These are phyloP conservation scores for Blastocladiella britannica DNA, from an alignment of 192 early-diverging fungal species.

Conservation along the genomic window DNA sequence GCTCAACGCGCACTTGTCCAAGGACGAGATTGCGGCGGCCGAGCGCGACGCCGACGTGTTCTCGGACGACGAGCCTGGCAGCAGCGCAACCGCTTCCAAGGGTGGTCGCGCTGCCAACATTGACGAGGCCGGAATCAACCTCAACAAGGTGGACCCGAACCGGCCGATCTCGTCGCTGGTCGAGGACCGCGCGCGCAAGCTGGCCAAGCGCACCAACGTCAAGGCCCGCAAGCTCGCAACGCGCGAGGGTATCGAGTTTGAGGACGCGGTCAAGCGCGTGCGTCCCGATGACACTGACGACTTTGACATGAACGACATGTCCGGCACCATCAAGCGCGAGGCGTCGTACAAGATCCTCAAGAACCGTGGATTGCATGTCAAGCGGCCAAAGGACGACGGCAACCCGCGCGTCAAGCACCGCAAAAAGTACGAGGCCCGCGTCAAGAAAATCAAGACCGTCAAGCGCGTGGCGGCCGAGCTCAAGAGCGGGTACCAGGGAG, in stretches of 20 bases:
- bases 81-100: neutral
- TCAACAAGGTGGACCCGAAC: neutral
- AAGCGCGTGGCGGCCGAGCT: constrained; percentile 47
- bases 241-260: constrained; percentile 17
- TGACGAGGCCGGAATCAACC: neutral
- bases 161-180: neutral
- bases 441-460: constrained; percentile 72
- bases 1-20: constrained; percentile 1
- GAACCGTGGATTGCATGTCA: constrained; percentile 86
- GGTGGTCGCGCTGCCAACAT: neutral
- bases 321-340: constrained; percentile 41
- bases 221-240: constrained; percentile 20
- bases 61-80: neutral
- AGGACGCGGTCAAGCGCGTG: constrained; percentile 9
- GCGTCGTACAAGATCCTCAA: constrained; percentile 77
- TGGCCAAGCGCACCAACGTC: constrained; percentile 19
- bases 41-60: neutral
- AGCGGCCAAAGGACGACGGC: constrained; percentile 75
- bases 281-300: neutral
- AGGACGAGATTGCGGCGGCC: neutral
- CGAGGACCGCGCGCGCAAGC: constrained; percentile 12
- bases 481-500: constrained; percentile 66
- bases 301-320: neutral
- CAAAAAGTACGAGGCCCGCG: constrained; percentile 66
- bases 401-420: constrained; percentile 88